Base-by-base conservation (phyloP, 140 eudicot species). In the Anethum foeniculum region DNA sequence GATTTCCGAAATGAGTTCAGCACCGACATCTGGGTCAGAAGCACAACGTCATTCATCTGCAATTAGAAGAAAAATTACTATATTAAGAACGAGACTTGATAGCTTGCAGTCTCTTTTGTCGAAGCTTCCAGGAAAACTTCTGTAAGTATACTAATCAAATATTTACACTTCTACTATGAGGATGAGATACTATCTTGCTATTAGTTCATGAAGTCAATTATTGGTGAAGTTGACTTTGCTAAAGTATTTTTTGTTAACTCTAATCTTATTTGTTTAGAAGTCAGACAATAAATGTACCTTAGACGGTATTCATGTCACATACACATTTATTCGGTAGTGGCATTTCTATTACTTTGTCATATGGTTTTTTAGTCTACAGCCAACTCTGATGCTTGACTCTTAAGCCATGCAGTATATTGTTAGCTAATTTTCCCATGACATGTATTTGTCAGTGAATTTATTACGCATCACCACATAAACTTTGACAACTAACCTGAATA, bases 41-140 rank as follows among this genome's bases (percentile, higher is more conserved):
- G 91, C 97, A 34, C 93, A 90, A 80, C 93, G 96, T 10, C 92
- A 91, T 88, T 84, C 90, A 7, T 93, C 98, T 52, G 86, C 96
- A 34, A 81, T 90, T 36, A 64, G 97, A 75, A 85, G 97, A 32
- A 92, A 92, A 78, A 90, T 92, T 43, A 92, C 96, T 19, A 89
- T 92, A 77, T 81, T 92, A 47, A 90, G 93, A 71, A 90, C 93
- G 32, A 90, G 93, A 77, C 93, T 92, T 71, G 97, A 92, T 82
- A 90, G 92, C 84, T 84, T 90, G 54, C 91, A 92, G 83, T 80
- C 93, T 84, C 89, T 86, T 81, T 67, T 91, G 75, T 77, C 95
- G 5, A 88, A 88, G 85, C 91, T 87, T 83, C 97, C 97, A 77
- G 90, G 88, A 49, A 91, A 90, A 76, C 85, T 88, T 14, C 58